Conservation (phyloP, 306 rosid genomes). For the Vachellia pachyceras region DNA sequence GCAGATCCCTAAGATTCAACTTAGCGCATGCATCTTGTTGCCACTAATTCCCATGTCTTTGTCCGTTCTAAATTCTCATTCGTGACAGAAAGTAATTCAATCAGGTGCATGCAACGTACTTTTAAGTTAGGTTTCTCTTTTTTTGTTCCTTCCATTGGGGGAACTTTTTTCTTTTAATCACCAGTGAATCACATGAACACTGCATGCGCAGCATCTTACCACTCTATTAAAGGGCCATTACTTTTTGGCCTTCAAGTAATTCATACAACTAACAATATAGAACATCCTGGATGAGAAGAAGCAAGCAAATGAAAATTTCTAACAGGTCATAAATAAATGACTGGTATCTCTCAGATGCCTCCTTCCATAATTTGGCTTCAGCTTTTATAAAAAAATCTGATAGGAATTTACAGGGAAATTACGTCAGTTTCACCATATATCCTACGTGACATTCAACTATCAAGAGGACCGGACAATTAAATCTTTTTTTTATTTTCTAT, state of each 20-base stretch:
- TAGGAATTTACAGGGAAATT: too few species aligned
- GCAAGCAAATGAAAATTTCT: neutral
- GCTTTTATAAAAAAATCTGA: neutral
- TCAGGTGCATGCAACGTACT: constrained; percentile 16
- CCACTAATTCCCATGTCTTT: neutral
- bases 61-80: constrained; percentile 12
- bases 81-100: neutral
- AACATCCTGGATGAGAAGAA: constrained; percentile 17
- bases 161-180: neutral
- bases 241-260: constrained; percentile 7
- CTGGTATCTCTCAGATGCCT: neutral
- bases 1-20: constrained; percentile 23
- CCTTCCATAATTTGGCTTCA: neutral
- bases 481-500: too few species aligned
- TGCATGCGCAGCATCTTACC: neutral
- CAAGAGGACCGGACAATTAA: too few species aligned
- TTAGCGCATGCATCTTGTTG: constrained; percentile 2
- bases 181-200: neutral
- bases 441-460: too few species aligned
- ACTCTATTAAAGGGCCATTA: neutral
- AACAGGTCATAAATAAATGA: neutral
- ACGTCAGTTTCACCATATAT: too few species aligned
- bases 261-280: constrained; percentile 11
- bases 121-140: constrained; percentile 8
- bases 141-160: neutral